phyloP scores from a whole-genome alignment of 805 yeast species.

The Yamadazyma laniorum region DNA sequence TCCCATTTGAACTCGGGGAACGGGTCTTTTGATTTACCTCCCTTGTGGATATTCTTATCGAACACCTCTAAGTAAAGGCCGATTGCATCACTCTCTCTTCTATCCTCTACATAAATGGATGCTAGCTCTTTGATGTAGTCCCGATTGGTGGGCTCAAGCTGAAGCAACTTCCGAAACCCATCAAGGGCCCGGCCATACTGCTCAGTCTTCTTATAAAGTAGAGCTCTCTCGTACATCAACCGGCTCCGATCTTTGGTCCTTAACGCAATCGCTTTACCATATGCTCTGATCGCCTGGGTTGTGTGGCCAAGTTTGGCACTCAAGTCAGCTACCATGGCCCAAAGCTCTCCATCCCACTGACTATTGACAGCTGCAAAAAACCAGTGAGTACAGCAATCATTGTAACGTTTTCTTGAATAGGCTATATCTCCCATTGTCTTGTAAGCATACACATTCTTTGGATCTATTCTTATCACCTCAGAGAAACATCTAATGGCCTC shows the following conservation, averaged over 20 bases:
- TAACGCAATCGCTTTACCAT: constrained; percentile 36
- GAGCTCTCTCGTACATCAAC: constrained; percentile 42
- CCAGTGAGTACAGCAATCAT: constrained; percentile 81
- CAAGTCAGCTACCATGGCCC: constrained; percentile 73
- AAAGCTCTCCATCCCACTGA: constrained; percentile 71
- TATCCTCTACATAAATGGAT: constrained; percentile 52
- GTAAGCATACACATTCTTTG: constrained; percentile 78
- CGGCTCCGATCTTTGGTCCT: background rate
- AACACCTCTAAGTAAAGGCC: constrained; percentile 63
- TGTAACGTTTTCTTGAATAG: constrained; percentile 58
- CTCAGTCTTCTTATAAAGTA: constrained; percentile 63
- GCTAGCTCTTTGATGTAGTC: constrained; percentile 57
- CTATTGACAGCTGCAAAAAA: constrained; percentile 75
- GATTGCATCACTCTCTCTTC: constrained; percentile 71
- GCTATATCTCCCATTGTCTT: constrained; percentile 85
- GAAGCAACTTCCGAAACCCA: constrained; percentile 60
- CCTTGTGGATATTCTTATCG: constrained; percentile 49
- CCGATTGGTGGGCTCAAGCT: constrained; percentile 55
- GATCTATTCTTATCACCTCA: constrained; percentile 75
- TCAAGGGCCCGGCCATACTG: constrained; percentile 71
- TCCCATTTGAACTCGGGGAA: constrained; percentile 78
- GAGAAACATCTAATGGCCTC: constrained; percentile 58
- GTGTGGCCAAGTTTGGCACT: constrained; percentile 63
- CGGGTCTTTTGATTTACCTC: constrained; percentile 13
- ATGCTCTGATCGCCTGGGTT: constrained; percentile 79